phyloP scores from a whole-genome alignment of 805 yeast species.

The Ogataea trehaloabstinens region DNA sequence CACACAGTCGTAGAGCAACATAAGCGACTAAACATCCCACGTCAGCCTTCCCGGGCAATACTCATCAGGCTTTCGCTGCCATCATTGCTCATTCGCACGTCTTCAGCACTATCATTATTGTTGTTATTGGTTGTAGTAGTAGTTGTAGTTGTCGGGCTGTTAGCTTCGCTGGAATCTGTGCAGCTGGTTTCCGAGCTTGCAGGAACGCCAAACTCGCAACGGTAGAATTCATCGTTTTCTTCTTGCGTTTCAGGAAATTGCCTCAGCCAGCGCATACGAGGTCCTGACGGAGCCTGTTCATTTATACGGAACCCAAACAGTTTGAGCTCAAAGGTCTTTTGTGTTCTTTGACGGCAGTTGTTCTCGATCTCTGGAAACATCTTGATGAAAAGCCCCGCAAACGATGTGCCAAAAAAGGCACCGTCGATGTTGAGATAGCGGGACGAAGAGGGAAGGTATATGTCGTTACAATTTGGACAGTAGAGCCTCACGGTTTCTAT shows the following conservation, averaged over 20 bases:
- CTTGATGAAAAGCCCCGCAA: constrained; percentile 88
- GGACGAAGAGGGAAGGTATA: constrained; percentile 85
- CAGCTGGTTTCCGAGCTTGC: too few species aligned
- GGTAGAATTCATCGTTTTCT: constrained; percentile 60
- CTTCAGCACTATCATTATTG: constrained; percentile 16
- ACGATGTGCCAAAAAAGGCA: constrained; percentile 94
- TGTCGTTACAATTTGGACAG: constrained; percentile 93
- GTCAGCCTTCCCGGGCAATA: constrained; percentile 27
- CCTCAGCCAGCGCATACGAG: constrained; percentile 95
- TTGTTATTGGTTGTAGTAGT: constrained; percentile 6
- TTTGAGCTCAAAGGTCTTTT: constrained; percentile 63
- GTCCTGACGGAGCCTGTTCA: constrained; percentile 74
- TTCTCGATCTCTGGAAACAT: constrained; percentile 88
- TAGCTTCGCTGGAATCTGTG: constrained; percentile 25
- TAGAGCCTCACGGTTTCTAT: constrained; percentile 87
- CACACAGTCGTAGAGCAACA: too few species aligned
- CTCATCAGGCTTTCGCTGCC: constrained; percentile 36
- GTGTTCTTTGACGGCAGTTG: constrained; percentile 62
- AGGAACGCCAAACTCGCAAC: constrained; percentile 64
- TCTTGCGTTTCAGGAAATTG: constrained; percentile 63
- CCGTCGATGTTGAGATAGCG: constrained; percentile 90
- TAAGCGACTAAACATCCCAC: too few species aligned
- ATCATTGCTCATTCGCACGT: constrained; percentile 22
- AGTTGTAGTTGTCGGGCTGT: neutral
- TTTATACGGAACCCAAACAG: constrained; percentile 85